A percentile compares a stretch with the other conserved stretches of the same genome.
These are phyloP conservation scores for Pestalotiopsis sp. DNA, from an alignment of 2,329 filamentous ascomycete species.

Conservation along the genomic window DNA sequence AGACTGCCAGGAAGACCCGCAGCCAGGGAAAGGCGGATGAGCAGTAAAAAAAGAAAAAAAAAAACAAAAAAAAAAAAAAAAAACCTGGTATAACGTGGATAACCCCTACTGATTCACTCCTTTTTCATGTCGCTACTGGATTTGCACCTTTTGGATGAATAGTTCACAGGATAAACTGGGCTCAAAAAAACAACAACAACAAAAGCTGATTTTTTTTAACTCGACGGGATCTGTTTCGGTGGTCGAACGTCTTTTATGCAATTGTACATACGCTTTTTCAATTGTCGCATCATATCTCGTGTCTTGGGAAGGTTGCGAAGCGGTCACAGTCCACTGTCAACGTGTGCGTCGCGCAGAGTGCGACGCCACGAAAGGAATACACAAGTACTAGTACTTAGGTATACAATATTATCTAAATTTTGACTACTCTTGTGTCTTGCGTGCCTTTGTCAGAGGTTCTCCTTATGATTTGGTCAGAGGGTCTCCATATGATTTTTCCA, in stretches of 20 bases:
- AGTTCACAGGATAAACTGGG: not conserved
- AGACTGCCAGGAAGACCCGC: slow-evolving; percentile 40
- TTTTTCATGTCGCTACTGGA: not conserved
- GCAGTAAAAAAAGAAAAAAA: not conserved
- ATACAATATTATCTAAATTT: not conserved
- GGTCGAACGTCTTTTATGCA: not conserved
- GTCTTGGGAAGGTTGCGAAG: not conserved
- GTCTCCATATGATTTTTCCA: too few species aligned
- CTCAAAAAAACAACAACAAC: not conserved
- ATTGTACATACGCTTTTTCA: not conserved
- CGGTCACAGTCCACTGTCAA: too few species aligned
- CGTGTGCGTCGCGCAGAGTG: not conserved
- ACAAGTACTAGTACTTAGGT: not conserved
- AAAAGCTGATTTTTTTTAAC: not conserved
- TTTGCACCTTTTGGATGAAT: not conserved
- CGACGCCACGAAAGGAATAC: not conserved
- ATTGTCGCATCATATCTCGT: not conserved
- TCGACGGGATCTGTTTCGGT: not conserved
- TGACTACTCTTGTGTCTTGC: not conserved
- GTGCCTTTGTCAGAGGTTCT: not conserved
- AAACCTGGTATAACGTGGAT: not conserved
- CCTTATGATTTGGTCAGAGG: not conserved
- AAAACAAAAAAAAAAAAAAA: not conserved
- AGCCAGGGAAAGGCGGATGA: slow-evolving; percentile 36
- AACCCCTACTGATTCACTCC: not conserved